Base-by-base conservation (phyloP, 441 rosid genomes). In the Pelargonium australe region DNA sequence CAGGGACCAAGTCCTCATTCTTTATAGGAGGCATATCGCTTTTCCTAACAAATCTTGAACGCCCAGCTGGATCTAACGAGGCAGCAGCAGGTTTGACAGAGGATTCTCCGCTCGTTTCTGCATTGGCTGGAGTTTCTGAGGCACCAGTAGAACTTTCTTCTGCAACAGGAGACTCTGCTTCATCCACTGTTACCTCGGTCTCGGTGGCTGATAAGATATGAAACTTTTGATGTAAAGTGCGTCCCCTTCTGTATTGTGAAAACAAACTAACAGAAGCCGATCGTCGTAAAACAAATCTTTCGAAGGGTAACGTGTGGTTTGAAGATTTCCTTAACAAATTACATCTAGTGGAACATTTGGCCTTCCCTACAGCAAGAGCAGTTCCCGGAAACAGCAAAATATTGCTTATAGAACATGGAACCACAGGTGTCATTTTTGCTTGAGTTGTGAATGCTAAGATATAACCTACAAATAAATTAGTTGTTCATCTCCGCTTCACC, bases 11-110 rank as follows among this genome's bases (percentile, higher is more conserved):
- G 53, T 94, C 86, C 70, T 83, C 89, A 67, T 74, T 67, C 74
- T 83, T 84, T 68, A 87, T 80, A 7, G 94, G 79, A 1, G 97
- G 96, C 96, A 84, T 84, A 79, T 85, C 95, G 72, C 89, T 89
- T 82, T 86, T 91, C 79, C 98, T 86, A 45, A 75, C 73, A 0
- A 84, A 67, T 71, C 90, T 84, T 53, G 86, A 61, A 70, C 81
- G 86, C 72, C 66, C 85, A 37, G 90, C 63, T 69, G 84, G 88
- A 68, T 85, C 71, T 67, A 82, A 65, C 68, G 80, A 63, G 61
- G 82, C 78, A 14, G 82, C 60, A 63, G 81, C 82, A 37, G 77
- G 64, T 51, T 65, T 64, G 28, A 69, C 19, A 5, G 82, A 34
- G 13, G 85, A 60, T 53, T 76, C 77, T 58, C 76, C 84, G 49